Evolutionary conservation across 2,329 filamentous ascomycete species (phyloP).

Genomic region (Alternaria conjuncta): DNA sequence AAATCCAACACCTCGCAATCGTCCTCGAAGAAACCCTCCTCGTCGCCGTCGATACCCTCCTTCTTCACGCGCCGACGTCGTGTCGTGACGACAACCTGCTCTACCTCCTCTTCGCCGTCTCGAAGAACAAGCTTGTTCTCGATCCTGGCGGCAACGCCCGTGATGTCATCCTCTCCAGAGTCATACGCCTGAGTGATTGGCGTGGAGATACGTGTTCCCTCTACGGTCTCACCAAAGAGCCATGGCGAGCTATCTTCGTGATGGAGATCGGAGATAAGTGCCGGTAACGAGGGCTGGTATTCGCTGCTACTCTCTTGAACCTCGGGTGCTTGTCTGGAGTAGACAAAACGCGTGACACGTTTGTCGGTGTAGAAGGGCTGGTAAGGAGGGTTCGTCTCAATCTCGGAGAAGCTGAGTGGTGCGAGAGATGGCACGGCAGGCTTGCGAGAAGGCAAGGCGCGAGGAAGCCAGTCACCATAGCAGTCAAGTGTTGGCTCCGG

Average conservation of each 20-base stretch:
- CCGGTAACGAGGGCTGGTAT: conserved; percentile 24
- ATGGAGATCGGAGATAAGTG: conserved; percentile 38
- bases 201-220: conserved; percentile 55
- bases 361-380: conserved; percentile 94
- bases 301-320: conserved; percentile 34
- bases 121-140: conserved; percentile 56
- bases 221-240: conserved; percentile 61
- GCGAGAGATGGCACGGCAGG: conserved; percentile 52
- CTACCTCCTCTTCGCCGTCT: conserved; percentile 65
- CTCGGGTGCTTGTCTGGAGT: conserved; percentile 49
- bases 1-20: conserved; percentile 92
- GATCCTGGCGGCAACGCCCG: conserved; percentile 55
- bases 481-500: conserved; percentile 27
- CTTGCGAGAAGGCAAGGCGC: conserved; percentile 37
- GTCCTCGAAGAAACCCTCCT: conserved; percentile 83
- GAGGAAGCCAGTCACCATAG: conserved; percentile 46
- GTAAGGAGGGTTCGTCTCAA: conserved; percentile 94
- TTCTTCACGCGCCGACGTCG: conserved; percentile 67
- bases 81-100: conserved; percentile 84
- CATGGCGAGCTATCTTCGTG: conserved; percentile 51
- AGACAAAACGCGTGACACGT: conserved; percentile 79
- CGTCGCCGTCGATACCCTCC: conserved; percentile 62
- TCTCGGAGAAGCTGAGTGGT: conserved; percentile 72
- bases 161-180: conserved; percentile 49
- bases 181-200: conserved; percentile 46